A percentile compares a stretch with the other conserved stretches of the same genome.
Evolutionary conservation across 345 rosid genomes (phyloP).

Genomic region (Euphorbia tirucalli): DNA sequence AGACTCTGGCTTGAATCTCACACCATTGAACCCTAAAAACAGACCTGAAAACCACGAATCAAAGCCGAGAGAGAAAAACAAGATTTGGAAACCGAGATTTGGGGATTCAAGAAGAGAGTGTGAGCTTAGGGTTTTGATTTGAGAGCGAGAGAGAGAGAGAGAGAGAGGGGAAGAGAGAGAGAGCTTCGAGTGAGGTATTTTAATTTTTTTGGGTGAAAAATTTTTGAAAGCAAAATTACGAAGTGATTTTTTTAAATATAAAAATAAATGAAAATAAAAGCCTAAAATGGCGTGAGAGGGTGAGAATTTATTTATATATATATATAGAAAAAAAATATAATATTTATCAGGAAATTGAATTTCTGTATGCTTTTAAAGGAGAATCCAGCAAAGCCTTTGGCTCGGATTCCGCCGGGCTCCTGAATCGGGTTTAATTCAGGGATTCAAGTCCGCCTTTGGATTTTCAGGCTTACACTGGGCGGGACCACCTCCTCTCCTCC

Average conservation of each 20-base stretch:
- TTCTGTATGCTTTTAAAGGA: constrained; percentile 20
- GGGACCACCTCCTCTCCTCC: constrained; percentile 16
- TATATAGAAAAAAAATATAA: not conserved
- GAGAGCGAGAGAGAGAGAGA: not conserved
- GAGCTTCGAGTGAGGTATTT: not conserved
- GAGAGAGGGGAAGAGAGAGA: no score
- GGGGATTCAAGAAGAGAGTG: not conserved
- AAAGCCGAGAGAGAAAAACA: not conserved
- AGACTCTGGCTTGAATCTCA: constrained; percentile 19
- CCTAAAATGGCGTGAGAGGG: not conserved
- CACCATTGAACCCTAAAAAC: constrained; percentile 31
- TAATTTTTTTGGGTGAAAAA: no score
- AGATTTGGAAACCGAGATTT: constrained; percentile 10
- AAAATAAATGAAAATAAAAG: not conserved
- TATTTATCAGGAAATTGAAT: constrained; percentile 4
- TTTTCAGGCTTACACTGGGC: not conserved
- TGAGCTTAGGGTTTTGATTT: constrained; percentile 23
- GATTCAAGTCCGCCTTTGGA: constrained; percentile 35
- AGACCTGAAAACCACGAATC: constrained; percentile 12
- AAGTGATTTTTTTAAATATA: not conserved
- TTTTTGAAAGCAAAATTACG: not conserved
- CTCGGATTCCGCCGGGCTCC: constrained; percentile 39
- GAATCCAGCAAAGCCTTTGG: constrained; percentile 30
- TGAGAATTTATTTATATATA: not conserved
- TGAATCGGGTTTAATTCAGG: constrained; percentile 28